Base-by-base conservation (phyloP, 1,139 yeast genomes). In the Pichia sp. region DNA sequence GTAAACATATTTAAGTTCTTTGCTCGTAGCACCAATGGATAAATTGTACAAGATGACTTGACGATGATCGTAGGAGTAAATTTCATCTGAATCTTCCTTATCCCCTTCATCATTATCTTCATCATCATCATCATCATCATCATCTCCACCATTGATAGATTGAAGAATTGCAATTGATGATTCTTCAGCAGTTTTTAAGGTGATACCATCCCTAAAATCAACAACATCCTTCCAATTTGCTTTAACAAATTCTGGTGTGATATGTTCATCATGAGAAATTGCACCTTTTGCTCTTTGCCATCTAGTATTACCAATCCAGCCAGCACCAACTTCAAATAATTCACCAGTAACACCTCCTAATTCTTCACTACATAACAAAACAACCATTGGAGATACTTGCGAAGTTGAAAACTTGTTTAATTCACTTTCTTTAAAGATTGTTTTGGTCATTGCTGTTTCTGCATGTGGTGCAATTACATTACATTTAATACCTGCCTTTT, bases 401-500 rank as follows among this genome's bases (percentile, higher is more conserved):
- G 81, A 78, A 15, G 97, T 91, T 57, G 86, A 88, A 67, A 82
- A 87, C 58, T 81, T 78, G 65, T 86, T 86, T 50, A 73, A 70
- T 68, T 89, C 97, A 41, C 69, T 69, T 47, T 81, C 83, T 41
- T 79, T 74, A 68, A 89, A 86, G 41, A 91, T 77, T 9, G 95
- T 82, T 60, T 78, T 75, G 26, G 97, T 91, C 98, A 91, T 91
- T 49, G 94, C 91, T 38, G 98, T 89, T 60, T 89, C 96, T 33
- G 97, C 97, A 62, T 89, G 96, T 46, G 98, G 98, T 35, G 97
- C 97, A 62, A 88, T 82, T 37, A 79, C 74, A 61, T 89, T 86
- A 46, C 80, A 91, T 59, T 72, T 72, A 55, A 91, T 86, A 60
- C 82, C 80, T 59, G 69, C 61, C 65, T 76, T 87, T 47, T 79